Base-by-base conservation (phyloP, 305 asterid genomes). In the Fraxinus xanthoxyloides region DNA sequence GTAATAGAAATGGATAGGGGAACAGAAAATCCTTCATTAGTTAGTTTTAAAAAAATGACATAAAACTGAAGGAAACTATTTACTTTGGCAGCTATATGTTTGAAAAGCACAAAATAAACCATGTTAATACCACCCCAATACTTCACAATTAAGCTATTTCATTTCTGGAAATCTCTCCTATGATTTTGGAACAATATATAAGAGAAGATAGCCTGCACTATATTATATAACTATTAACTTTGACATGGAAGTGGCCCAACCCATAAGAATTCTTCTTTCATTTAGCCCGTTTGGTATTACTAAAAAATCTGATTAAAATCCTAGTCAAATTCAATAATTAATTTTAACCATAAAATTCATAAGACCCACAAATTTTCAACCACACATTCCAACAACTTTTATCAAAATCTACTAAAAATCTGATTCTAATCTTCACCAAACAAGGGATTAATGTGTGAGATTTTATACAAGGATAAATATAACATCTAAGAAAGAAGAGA, bases 1-100 rank as follows among this genome's bases (percentile, higher is more conserved):
- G 95, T 75, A 61, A 76, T 69, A 78, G 79, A 82, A 69, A 82
- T 2, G 59, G 34, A 82, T 9, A 12, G 12, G 36, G 51, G 75
- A 74, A 81, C 43, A 23, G 21, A 83, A 81, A 77, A 77, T 83
- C 36, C 81, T 67, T 80, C 46, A 63, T 21, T 31, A 69, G 75
- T 30, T 30, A 30, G 31, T 69, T 69, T 65, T 3, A 2, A 2
- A 9, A 65, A 10, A 26, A 65, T 15, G 43, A 69, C 24, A 69
- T 69, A 28, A 69, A 69, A 69, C 23, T 13, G 6, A 10, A 17
- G 75, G 75, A 69, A 69, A 30, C 40, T 15, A 69, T 69, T 69
- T 67, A 30, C 34, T 28, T 69, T 1, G 23, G 23, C 75, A 69
- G 23, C 40, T 28, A 69, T 69, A 30, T 13, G 75, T 31, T 69